These are phyloP conservation scores for Meira miltonrushii DNA, from an alignment of 1,284 basidiomycete genomes.

Conservation along the genomic window DNA sequence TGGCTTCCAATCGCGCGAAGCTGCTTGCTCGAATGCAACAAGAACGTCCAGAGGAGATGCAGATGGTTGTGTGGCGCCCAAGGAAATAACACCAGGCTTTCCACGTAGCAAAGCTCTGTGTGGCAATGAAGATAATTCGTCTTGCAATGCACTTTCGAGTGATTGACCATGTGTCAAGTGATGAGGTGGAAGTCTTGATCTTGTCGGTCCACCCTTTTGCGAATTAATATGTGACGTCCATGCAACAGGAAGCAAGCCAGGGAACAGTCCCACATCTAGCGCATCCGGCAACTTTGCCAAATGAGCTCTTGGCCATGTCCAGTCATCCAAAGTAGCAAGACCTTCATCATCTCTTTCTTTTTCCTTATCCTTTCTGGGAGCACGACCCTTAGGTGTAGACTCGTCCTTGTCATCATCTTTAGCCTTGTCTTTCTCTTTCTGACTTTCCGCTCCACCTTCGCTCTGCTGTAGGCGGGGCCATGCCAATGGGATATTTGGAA, in stretches of 20 bases:
- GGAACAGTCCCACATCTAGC: slow-evolving; percentile 6
- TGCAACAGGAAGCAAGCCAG: slow-evolving; percentile 5
- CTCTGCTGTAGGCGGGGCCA: slow-evolving; percentile 6
- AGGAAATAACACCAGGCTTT: slow-evolving; percentile 1
- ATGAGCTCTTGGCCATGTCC: slow-evolving; percentile 7
- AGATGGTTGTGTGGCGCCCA: neutral
- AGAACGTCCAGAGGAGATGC: neutral
- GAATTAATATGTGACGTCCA: slow-evolving; percentile 8
- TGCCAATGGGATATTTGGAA: slow-evolving; percentile 1
- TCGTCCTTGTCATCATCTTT: neutral
- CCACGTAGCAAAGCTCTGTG: slow-evolving; percentile 1
- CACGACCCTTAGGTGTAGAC: slow-evolving; percentile 7
- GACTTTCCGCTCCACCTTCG: neutral
- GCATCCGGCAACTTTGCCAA: neutral
- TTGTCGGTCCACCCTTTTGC: slow-evolving; percentile 3
- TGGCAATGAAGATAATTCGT: neutral
- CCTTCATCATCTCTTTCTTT: slow-evolving; percentile 11
- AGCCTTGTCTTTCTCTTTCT: neutral
- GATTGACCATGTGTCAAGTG: slow-evolving; percentile 3
- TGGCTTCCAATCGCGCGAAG: neutral
- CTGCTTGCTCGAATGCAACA: neutral
- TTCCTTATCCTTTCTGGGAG: neutral
- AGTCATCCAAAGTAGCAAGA: slow-evolving; percentile 9
- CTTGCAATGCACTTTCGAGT: slow-evolving; percentile 5
- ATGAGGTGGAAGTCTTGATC: slow-evolving; percentile 8